Evolutionary conservation across 371 early-diverging fungal genomes (phyloP).

Genomic region (Rhizopus arrhizus): DNA sequence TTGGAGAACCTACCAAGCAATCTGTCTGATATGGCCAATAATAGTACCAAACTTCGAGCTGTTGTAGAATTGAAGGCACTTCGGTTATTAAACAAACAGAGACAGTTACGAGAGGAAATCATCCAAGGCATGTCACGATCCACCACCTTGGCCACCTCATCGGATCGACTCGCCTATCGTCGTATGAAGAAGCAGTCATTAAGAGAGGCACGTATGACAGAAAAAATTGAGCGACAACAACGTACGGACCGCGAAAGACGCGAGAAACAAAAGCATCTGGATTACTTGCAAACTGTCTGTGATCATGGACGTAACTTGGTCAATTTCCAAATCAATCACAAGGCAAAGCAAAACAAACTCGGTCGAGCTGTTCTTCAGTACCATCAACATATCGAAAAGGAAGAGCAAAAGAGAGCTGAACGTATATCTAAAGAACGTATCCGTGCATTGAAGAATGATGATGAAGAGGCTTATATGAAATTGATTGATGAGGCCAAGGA

Average conservation of each 20-base stretch:
- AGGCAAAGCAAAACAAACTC: conserved; percentile 66
- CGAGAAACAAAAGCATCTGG: conserved; percentile 82
- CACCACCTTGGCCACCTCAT: conserved; percentile 78
- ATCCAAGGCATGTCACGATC: conserved; percentile 64
- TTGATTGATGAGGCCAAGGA: conserved; percentile 95
- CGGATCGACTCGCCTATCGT: conserved; percentile 79
- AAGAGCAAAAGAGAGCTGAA: conserved; percentile 85
- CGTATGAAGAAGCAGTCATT: conserved; percentile 88
- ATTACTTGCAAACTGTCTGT: conserved; percentile 75
- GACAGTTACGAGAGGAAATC: conserved; percentile 79
- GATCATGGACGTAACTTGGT: conserved; percentile 80
- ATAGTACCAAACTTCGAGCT: conserved; percentile 54
- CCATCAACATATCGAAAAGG: conserved; percentile 87
- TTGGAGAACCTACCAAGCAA: conserved; percentile 59
- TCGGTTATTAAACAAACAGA: conserved; percentile 75
- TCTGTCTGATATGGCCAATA: conserved; percentile 21
- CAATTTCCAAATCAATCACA: conserved; percentile 63
- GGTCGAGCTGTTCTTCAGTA: conserved; percentile 77
- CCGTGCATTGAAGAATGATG: conserved; percentile 90
- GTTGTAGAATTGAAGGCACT: conserved; percentile 90
- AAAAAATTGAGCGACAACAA: conserved; percentile 87
- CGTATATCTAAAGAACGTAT: conserved; percentile 91
- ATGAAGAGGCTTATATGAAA: conserved; percentile 95
- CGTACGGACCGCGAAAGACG: conserved; percentile 84
- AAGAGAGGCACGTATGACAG: conserved; percentile 89